These are phyloP conservation scores for Posidonia australis DNA, from an alignment of 106 monocot species.

Conservation along the genomic window DNA sequence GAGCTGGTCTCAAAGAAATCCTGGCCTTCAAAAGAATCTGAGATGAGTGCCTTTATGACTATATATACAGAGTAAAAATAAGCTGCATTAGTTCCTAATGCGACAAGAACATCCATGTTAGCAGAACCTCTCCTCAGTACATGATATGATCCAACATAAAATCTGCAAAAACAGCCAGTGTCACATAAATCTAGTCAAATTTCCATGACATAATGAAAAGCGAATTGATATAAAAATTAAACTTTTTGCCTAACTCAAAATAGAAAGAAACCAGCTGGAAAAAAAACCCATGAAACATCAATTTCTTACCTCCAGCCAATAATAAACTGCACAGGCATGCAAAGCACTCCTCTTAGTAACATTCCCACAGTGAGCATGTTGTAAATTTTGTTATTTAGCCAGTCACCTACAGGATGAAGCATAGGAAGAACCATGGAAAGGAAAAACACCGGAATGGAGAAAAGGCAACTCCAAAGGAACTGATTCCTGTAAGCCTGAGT, in stretches of 20 bases:
- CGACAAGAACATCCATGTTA: slow-evolving; percentile 87
- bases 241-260: too few species aligned
- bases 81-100: slow-evolving; percentile 68
- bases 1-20: slow-evolving; percentile 93
- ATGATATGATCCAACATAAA: slow-evolving; percentile 69
- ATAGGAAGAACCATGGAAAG: slow-evolving; percentile 91
- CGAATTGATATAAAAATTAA: too few species aligned
- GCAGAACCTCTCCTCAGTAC: slow-evolving; percentile 59
- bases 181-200: too few species aligned
- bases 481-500: slow-evolving; percentile 42
- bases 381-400: slow-evolving; percentile 40
- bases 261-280: too few species aligned
- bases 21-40: slow-evolving; percentile 32
- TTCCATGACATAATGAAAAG: too few species aligned
- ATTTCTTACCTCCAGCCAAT: slow-evolving; percentile 67
- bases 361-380: slow-evolving; percentile 62
- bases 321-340: slow-evolving; percentile 76
- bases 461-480: slow-evolving; percentile 80
- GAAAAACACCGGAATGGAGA: slow-evolving; percentile 65
- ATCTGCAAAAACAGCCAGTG: too few species aligned
- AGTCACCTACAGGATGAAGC: slow-evolving; percentile 60
- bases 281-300: too few species aligned
- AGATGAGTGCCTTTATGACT: slow-evolving; percentile 53
- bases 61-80: slow-evolving; percentile 78
- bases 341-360: slow-evolving; percentile 63